phyloP scores from a whole-genome alignment of 306 rosid species.

The Castanopsis chinensis region DNA sequence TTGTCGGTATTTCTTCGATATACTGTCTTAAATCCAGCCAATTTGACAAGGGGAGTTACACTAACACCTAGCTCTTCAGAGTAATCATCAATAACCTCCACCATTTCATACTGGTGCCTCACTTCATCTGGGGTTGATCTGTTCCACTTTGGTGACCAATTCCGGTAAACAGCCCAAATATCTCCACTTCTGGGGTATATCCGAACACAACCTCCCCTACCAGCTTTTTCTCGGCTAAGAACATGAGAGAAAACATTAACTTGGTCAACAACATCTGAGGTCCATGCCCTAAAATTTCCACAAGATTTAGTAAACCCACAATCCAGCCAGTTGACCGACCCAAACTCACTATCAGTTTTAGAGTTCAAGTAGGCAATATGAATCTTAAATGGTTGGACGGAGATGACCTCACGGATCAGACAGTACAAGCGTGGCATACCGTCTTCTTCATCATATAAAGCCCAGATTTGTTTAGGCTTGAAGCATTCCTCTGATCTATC shows the following conservation, averaged over 20 bases:
- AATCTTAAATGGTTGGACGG: slow-evolving; percentile 81
- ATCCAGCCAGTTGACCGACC: slow-evolving; percentile 77
- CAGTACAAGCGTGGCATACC: slow-evolving; percentile 99
- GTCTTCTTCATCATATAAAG: slow-evolving; percentile 95
- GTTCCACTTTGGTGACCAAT: slow-evolving; percentile 87
- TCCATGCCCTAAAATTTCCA: slow-evolving; percentile 86
- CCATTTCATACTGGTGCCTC: slow-evolving; percentile 95
- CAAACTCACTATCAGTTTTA: slow-evolving; percentile 88
- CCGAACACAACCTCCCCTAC: slow-evolving; percentile 90
- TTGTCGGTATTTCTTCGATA: slow-evolving; percentile 65
- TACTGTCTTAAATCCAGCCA: slow-evolving; percentile 86
- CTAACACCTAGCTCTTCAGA: slow-evolving; percentile 91
- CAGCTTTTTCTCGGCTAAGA: slow-evolving; percentile 69
- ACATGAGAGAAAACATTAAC: slow-evolving; percentile 93
- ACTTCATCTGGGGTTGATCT: slow-evolving; percentile 81
- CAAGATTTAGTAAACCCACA: slow-evolving; percentile 95
- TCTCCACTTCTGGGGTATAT: slow-evolving; percentile 86
- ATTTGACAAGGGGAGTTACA: slow-evolving; percentile 74
- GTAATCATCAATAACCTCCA: slow-evolving; percentile 89
- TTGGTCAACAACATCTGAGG: slow-evolving; percentile 78
- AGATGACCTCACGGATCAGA: slow-evolving; percentile 82
- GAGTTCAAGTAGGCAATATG: slow-evolving; percentile 84
- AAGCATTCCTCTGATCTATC: slow-evolving; percentile 94
- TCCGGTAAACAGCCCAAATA: slow-evolving; percentile 87
- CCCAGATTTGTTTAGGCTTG: slow-evolving; percentile 98